phyloP scores from a whole-genome alignment of 2,329 filamentous ascomycete genomes.

The Stagonosporopsis vannaccii region DNA sequence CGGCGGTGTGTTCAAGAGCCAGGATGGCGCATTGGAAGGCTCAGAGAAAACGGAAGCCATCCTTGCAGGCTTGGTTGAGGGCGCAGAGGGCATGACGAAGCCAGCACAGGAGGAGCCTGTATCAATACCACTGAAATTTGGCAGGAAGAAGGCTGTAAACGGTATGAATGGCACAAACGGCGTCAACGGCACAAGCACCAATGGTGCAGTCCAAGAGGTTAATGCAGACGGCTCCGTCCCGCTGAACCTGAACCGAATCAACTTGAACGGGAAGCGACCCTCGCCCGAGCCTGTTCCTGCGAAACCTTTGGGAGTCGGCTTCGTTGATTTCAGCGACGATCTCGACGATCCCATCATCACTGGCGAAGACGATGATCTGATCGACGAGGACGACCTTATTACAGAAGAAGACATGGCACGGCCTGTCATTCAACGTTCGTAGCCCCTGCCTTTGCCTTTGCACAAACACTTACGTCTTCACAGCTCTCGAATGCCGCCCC shows the following conservation, averaged over 20 bases:
- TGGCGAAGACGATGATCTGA: slow-evolving; percentile 78
- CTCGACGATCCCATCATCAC: slow-evolving; percentile 61
- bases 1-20: slow-evolving; percentile 71
- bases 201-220: slow-evolving; percentile 27
- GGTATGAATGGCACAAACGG: slow-evolving; percentile 28
- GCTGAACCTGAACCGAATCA: slow-evolving; percentile 37
- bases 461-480: slow-evolving; percentile 16
- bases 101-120: slow-evolving; percentile 66
- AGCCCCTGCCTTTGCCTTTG: slow-evolving; percentile 5
- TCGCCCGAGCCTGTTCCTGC: slow-evolving; percentile 43
- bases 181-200: slow-evolving; percentile 28
- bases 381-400: slow-evolving; percentile 88
- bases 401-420: slow-evolving; percentile 83
- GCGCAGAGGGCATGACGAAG: slow-evolving; percentile 74
- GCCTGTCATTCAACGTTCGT: slow-evolving; percentile 82
- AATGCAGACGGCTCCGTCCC: slow-evolving; percentile 49
- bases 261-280: slow-evolving; percentile 54
- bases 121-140: slow-evolving; percentile 69
- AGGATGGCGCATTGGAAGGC: slow-evolving; percentile 67
- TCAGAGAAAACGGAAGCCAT: slow-evolving; percentile 78
- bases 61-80: slow-evolving; percentile 77
- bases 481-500: slow-evolving; percentile 85
- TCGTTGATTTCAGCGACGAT: slow-evolving; percentile 71
- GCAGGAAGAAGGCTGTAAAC: slow-evolving; percentile 64
- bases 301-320: slow-evolving; percentile 46